phyloP scores from a whole-genome alignment of 2,329 filamentous ascomycete species.

The Xylariaceae sp. region DNA sequence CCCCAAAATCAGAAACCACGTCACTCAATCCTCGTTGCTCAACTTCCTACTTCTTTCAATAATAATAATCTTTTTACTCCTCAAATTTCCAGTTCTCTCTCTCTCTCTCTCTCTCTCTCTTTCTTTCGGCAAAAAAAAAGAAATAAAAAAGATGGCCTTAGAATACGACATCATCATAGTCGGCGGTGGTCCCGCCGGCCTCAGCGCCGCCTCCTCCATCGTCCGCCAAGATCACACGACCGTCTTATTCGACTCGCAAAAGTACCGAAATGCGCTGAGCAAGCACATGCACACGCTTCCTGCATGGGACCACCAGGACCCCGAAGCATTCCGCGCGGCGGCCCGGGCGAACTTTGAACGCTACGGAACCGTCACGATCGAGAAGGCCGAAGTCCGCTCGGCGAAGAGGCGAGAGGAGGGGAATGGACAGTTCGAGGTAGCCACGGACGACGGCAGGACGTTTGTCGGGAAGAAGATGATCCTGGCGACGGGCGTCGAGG shows the following conservation, averaged over 20 bases:
- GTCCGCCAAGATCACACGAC: conserved; percentile 16
- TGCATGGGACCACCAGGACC: conserved; percentile 19
- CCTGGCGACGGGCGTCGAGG: conserved; percentile 15
- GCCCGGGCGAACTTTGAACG: conserved; percentile 9
- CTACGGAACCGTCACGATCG: conserved; percentile 13
- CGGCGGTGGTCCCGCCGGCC: conserved; percentile 13
- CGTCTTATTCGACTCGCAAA: conserved; percentile 12
- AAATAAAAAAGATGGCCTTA: neutral
- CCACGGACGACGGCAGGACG: neutral
- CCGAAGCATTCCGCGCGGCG: conserved; percentile 18
- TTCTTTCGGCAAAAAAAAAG: no score
- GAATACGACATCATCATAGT: conserved; percentile 14
- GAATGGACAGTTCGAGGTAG: conserved; percentile 11
- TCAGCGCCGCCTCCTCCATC: conserved; percentile 13
- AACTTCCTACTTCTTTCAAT: no score
- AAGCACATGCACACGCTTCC: conserved; percentile 18
- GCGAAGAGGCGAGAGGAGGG: conserved; percentile 8
- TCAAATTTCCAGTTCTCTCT: no score
- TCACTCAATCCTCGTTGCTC: no score
- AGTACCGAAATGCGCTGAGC: conserved; percentile 9
- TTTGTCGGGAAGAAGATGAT: conserved; percentile 14
- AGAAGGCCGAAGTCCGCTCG: conserved; percentile 8
- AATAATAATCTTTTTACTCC: no score
- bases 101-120: no score
- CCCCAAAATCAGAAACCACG: no score